A percentile compares a stretch with the other conserved stretches of the same genome.
Evolutionary conservation across 495 filamentous ascomycete species (phyloP).

Genomic region (Letharia lupina): DNA sequence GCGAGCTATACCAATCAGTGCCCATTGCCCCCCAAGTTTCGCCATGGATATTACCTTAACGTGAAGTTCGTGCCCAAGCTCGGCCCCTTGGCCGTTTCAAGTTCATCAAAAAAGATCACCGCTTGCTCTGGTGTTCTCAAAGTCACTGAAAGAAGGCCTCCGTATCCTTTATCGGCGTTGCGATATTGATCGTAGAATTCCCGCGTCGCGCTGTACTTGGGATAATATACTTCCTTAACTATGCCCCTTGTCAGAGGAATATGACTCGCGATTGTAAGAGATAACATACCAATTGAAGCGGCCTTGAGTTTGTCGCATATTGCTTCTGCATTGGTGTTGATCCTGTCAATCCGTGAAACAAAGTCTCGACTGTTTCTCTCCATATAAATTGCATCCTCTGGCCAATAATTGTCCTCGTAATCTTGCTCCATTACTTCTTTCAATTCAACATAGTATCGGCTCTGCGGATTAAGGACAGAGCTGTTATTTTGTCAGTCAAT

Average conservation of each 20-base stretch:
- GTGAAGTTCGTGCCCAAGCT: constrained; percentile 97
- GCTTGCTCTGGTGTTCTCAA: constrained; percentile 65
- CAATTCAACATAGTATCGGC: constrained; percentile 57
- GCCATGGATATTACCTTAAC: constrained; percentile 42
- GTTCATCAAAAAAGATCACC: constrained; percentile 70
- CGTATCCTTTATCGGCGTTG: constrained; percentile 72
- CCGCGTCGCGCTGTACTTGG: constrained; percentile 62
- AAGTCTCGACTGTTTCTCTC: constrained; percentile 96
- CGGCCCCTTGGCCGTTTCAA: constrained; percentile 87
- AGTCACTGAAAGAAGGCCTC: constrained; percentile 76
- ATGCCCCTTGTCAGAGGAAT: constrained; percentile 19
- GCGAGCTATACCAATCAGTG: constrained; percentile 44
- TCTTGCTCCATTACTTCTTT: constrained; percentile 52
- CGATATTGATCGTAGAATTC: constrained; percentile 70
- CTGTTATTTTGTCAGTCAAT: constrained; percentile 32
- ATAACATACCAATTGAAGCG: constrained; percentile 42
- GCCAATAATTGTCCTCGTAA: constrained; percentile 88
- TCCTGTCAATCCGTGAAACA: constrained; percentile 67
- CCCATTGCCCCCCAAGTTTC: not conserved
- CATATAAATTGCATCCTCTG: constrained; percentile 86
- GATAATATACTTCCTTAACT: constrained; percentile 82
- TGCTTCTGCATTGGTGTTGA: constrained; percentile 79
- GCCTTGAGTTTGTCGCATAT: constrained; percentile 61
- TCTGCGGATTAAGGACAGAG: constrained; percentile 73
- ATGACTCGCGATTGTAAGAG: not conserved